phyloP scores from a whole-genome alignment of 2,329 filamentous ascomycete genomes.

The Clonostachys byssicola region DNA sequence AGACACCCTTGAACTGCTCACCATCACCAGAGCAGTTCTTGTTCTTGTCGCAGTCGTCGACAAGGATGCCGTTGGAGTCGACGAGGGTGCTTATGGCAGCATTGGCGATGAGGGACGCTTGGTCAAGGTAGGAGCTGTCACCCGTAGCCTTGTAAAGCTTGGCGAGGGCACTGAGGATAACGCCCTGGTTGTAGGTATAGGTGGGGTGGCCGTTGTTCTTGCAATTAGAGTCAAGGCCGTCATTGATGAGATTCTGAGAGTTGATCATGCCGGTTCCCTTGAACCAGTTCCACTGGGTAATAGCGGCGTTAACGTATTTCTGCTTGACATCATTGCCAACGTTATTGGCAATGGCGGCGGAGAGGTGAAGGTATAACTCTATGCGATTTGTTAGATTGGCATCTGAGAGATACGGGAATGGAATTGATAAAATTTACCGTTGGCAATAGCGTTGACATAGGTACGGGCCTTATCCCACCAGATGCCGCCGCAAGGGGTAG shows the following conservation, averaged over 20 bases:
- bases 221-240: conserved; percentile 39
- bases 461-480: conserved; percentile 51
- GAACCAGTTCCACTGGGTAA: conserved; percentile 48
- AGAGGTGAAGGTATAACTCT: conserved; percentile 49
- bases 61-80: conserved; percentile 38
- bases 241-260: conserved; percentile 41
- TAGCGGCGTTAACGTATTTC: conserved; percentile 40
- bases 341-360: conserved; percentile 48
- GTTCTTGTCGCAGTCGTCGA: conserved; percentile 25
- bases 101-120: conserved; percentile 39
- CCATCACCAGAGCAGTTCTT: conserved; percentile 42
- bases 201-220: conserved; percentile 17
- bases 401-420: not conserved
- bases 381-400: not conserved
- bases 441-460: conserved; percentile 49
- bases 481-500: conserved; percentile 46
- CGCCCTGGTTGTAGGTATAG: conserved; percentile 55
- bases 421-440: conserved; percentile 16
- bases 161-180: conserved; percentile 28
- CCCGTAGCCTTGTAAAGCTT: conserved; percentile 41
- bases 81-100: conserved; percentile 43
- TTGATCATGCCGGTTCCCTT: conserved; percentile 45
- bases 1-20: conserved; percentile 58
- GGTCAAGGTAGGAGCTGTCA: conserved; percentile 27
- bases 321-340: conserved; percentile 22